Evolutionary conservation across 352 stramenopile genomes (phyloP), one percentile per base, ranked within the genome.

Genomic region (Pythium monospermum): DNA sequence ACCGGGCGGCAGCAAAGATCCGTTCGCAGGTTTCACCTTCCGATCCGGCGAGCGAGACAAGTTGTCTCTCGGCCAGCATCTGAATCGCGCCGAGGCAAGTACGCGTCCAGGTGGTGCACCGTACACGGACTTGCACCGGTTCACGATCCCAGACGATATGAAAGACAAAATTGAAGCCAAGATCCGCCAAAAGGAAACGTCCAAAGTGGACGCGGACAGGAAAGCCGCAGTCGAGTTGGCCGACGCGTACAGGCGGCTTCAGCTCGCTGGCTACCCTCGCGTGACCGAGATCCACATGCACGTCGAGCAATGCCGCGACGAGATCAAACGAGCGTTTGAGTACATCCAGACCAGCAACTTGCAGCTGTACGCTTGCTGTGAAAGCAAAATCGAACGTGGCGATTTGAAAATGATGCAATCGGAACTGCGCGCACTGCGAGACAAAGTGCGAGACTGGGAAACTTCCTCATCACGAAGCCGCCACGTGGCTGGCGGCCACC

Each of bases 61-160:
- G 32, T 31, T 91, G 2, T 73, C 67, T 7, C 47, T 90, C 2
- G 56, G 82, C 23, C 66, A 66, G 10, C 78, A 92, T 23, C 19
- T 83, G 39, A 39, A 68, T 8, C 69, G 66, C 3, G 22, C 23
- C 0, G 59, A 66, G 18, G 63, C 67, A 15, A 43, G 44, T 2
- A 45, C 40, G 16, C 42, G 39, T 3, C 57, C 59, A 10, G 59
- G 61, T 11, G 63, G 54, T 1, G 69, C 68, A 1, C 62, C 73
- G 11, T 85, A 76, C 49, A 92, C 81, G 1, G 77, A 90, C 38
- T 56, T 92, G 16, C 56, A 80, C 27, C 71, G 77, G 1, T 90
- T 89, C 49, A 85, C 71, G 13, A 87, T 92, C 31, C 81, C 81
- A 0, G 74, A 87, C 8, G 81, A 92, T 32, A 92, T 92, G 81